A percentile compares a stretch with the other conserved stretches of the same genome.
Evolutionary conservation across 1,139 yeast species (phyloP).

Genomic region (Hansenula sp.): DNA sequence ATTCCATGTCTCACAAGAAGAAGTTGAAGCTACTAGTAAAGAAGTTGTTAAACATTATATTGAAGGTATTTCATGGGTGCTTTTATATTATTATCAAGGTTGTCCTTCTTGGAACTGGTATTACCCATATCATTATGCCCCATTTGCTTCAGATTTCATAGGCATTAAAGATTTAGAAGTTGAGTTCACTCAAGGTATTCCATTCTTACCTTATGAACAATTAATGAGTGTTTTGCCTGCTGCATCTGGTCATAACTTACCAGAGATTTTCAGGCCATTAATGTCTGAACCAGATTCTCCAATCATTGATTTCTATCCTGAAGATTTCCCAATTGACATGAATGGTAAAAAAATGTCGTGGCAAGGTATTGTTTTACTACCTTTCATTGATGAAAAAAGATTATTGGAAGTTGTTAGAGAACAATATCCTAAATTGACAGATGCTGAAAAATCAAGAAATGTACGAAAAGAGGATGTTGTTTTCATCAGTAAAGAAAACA

Average conservation of each 20-base stretch:
- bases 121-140: constrained; percentile 96
- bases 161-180: constrained; percentile 59
- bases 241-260: constrained; percentile 89
- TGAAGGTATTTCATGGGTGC: constrained; percentile 95
- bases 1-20: constrained; percentile 55
- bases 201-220: constrained; percentile 93
- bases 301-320: constrained; percentile 89
- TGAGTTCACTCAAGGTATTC: constrained; percentile 65
- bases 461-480: constrained; percentile 60
- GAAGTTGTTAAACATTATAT: constrained; percentile 71
- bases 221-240: constrained; percentile 97
- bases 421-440: constrained; percentile 61
- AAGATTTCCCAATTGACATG: constrained; percentile 87
- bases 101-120: constrained; percentile 99
- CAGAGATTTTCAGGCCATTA: constrained; percentile 75
- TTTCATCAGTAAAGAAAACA: constrained; percentile 53
- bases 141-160: constrained; percentile 86
- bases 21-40: constrained; percentile 51
- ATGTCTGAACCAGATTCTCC: constrained; percentile 82
- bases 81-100: constrained; percentile 91
- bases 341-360: constrained; percentile 93
- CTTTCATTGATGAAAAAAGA: constrained; percentile 85
- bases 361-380: constrained; percentile 91
- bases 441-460: constrained; percentile 69
- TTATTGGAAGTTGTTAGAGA: constrained; percentile 61